phyloP scores from a whole-genome alignment of 768 basidiomycete genomes.

The Russula compacta region DNA sequence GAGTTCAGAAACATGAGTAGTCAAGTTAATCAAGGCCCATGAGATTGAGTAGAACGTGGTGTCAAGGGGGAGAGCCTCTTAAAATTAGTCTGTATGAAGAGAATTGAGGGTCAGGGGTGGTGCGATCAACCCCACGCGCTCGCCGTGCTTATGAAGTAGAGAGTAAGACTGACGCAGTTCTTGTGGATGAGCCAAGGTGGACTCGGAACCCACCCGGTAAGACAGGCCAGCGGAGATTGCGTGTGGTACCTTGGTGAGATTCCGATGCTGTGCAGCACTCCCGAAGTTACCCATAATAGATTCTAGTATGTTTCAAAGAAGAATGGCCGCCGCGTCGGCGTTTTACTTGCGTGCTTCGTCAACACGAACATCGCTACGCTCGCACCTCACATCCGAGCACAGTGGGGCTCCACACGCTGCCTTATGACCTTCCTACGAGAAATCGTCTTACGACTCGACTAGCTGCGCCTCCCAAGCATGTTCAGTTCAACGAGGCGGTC shows the following conservation, averaged over 20 bases:
- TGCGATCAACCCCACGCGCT: not conserved
- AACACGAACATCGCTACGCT: no score
- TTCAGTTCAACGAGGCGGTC: no score
- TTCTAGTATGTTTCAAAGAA: no score
- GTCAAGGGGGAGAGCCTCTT: not conserved
- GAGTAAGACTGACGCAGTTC: not conserved
- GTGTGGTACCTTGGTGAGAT: not conserved
- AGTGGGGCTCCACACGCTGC: no score
- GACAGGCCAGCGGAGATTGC: not conserved
- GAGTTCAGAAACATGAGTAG: conserved; percentile 1
- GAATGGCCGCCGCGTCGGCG: no score
- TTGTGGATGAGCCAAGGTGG: not conserved
- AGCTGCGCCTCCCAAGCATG: no score
- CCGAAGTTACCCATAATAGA: no score
- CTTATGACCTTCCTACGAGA: no score
- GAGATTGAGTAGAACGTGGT: not conserved
- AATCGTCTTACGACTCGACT: no score
- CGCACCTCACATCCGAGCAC: no score
- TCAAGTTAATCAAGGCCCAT: not conserved
- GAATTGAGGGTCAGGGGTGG: not conserved
- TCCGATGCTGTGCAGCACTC: no score
- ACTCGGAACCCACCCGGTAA: not conserved
- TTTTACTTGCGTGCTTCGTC: no score
- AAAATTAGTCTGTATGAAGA: not conserved
- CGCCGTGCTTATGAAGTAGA: not conserved